Conservation (phyloP, 176 grass and related monocot genomes). For the Aegilops umbellulata region DNA sequence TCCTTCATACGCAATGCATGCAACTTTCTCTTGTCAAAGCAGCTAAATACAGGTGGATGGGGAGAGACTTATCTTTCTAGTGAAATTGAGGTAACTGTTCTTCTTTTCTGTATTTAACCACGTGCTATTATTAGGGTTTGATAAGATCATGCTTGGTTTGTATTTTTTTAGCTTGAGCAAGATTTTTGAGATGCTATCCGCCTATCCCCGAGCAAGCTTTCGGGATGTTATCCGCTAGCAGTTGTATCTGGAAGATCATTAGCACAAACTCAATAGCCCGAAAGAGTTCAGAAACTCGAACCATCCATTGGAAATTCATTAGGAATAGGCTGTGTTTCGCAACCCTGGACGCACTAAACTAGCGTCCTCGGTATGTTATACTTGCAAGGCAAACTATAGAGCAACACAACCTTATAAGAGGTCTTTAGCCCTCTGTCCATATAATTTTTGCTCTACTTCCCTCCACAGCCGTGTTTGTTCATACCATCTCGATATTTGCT, state of each 20-base stretch:
- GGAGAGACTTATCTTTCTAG: constrained; percentile 44
- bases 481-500: neutral
- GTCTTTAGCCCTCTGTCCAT: too few relatives aligned
- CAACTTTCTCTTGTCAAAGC: constrained; percentile 53
- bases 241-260: too few relatives aligned
- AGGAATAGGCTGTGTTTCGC: neutral
- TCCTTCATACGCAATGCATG: constrained; percentile 48
- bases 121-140: neutral
- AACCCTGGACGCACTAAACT: neutral
- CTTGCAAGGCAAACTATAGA: neutral
- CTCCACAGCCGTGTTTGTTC: too few relatives aligned
- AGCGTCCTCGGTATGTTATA: neutral
- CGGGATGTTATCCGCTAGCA: too few relatives aligned
- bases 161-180: too few relatives aligned
- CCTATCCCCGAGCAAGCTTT: too few relatives aligned
- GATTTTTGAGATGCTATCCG: neutral
- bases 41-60: constrained; percentile 46
- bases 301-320: neutral
- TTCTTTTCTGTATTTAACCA: neutral
- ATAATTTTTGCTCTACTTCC: neutral
- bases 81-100: constrained; percentile 3
- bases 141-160: neutral
- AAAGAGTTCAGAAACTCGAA: neutral
- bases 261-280: neutral
- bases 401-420: too few relatives aligned